A percentile compares a stretch with the other conserved stretches of the same genome.
phyloP scores from a whole-genome alignment of 352 stramenopile genomes.

The Phytophthora quininea region DNA sequence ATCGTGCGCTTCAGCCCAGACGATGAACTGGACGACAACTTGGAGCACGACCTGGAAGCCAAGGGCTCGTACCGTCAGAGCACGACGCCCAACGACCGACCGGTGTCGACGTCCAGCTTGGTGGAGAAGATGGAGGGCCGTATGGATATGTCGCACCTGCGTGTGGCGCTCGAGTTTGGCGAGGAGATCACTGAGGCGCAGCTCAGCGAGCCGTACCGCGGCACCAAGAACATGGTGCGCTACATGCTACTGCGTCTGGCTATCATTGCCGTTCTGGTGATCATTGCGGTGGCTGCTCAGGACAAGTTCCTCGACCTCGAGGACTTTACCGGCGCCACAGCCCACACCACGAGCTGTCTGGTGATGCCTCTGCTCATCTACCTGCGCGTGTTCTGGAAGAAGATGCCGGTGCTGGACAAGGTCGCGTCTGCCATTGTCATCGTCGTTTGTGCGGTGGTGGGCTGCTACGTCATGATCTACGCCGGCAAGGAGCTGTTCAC shows the following conservation, averaged over 20 bases:
- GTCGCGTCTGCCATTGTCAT: constrained; percentile 5
- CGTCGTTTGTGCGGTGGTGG: not conserved
- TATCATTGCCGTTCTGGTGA: constrained; percentile 35
- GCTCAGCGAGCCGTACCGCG: constrained; percentile 29
- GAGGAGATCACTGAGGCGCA: constrained; percentile 2
- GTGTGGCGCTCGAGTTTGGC: constrained; percentile 1
- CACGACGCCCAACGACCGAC: constrained; percentile 10
- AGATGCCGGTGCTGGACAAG: constrained; percentile 42
- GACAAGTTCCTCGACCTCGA: constrained; percentile 46
- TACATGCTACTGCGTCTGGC: constrained; percentile 37
- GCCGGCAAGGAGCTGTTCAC: constrained; percentile 1
- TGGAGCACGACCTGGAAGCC: constrained; percentile 7
- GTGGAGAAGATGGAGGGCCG: not conserved
- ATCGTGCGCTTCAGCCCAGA: constrained; percentile 7
- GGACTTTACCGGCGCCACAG: constrained; percentile 1
- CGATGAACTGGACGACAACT: not conserved
- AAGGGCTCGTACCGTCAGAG: constrained; percentile 14
- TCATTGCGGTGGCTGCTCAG: constrained; percentile 36
- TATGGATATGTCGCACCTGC: constrained; percentile 2
- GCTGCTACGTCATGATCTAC: not conserved
- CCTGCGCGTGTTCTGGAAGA: constrained; percentile 40
- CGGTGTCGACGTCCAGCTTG: not conserved
- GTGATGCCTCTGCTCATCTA: constrained; percentile 47
- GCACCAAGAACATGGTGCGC: constrained; percentile 29
- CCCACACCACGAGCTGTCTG: constrained; percentile 34